These are phyloP conservation scores for Marasmius sp. DNA, from an alignment of 1,284 basidiomycete species.

Conservation along the genomic window DNA sequence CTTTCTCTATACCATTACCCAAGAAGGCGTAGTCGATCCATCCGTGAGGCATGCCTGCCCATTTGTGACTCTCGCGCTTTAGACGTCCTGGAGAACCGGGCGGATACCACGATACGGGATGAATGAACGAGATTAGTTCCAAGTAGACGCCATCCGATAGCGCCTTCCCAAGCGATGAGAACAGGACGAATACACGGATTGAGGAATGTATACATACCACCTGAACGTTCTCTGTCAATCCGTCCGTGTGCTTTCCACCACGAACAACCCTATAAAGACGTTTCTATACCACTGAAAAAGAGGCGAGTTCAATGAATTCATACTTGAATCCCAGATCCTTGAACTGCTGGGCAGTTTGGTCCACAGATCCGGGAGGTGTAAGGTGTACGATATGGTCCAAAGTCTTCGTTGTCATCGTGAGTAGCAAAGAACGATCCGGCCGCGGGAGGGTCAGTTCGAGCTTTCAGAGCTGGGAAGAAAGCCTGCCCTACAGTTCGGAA, in stretches of 20 bases:
- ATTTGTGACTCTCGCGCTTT: slow-evolving; percentile 44
- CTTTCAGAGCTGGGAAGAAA: too few species aligned
- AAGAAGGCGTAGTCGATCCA: slow-evolving; percentile 70
- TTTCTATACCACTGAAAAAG: background rate
- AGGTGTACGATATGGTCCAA: slow-evolving; percentile 71
- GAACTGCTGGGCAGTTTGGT: slow-evolving; percentile 52
- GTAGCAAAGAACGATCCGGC: too few species aligned
- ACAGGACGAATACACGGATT: background rate
- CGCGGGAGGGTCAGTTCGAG: too few species aligned
- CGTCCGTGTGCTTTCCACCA: slow-evolving; percentile 63
- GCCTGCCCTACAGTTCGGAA: too few species aligned
- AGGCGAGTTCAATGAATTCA: slow-evolving; percentile 11
- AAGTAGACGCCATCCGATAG: slow-evolving; percentile 62
- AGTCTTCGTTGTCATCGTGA: slow-evolving; percentile 38
- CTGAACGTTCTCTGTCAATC: slow-evolving; percentile 62
- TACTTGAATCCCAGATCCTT: slow-evolving; percentile 66
- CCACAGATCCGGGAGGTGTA: slow-evolving; percentile 57
- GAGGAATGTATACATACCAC: slow-evolving; percentile 41
- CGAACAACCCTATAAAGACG: slow-evolving; percentile 48
- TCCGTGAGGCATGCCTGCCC: slow-evolving; percentile 53
- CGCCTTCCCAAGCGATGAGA: slow-evolving; percentile 35
- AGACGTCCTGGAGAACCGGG: slow-evolving; percentile 41
- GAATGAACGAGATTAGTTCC: slow-evolving; percentile 66
- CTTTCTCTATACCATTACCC: slow-evolving; percentile 41
- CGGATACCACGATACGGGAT: slow-evolving; percentile 51